Conservation (phyloP, 2,329 filamentous ascomycete species). For the Arthroderma uncinatum region DNA sequence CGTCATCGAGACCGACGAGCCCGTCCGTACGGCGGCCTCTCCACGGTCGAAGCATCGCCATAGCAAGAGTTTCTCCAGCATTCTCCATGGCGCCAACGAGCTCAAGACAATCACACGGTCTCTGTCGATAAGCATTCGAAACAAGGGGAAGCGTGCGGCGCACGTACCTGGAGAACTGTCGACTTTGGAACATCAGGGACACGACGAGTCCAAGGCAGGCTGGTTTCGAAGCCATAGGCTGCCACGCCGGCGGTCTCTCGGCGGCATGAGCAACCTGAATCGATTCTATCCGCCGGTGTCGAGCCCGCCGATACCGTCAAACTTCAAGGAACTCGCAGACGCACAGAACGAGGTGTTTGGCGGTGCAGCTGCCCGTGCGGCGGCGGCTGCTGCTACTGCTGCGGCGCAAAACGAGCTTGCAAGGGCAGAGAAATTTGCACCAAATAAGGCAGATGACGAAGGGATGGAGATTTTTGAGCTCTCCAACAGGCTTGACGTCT, state of each 20-base stretch:
- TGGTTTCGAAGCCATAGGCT: conserved; percentile 24
- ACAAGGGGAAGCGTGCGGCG: conserved; percentile 18
- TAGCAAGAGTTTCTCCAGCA: conserved; percentile 33
- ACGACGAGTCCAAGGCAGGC: conserved; percentile 17
- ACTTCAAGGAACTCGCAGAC: conserved; percentile 24
- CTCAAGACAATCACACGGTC: conserved; percentile 33
- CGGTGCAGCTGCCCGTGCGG: conserved; percentile 38
- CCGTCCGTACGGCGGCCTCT: background rate
- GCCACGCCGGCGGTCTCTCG: conserved; percentile 29
- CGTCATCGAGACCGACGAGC: background rate
- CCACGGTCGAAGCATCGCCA: conserved; percentile 9
- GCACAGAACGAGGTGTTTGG: conserved; percentile 31
- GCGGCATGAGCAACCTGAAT: conserved; percentile 26
- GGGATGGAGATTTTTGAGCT: conserved; percentile 18
- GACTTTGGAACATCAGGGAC: conserved; percentile 8
- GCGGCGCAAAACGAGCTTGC: conserved; percentile 40
- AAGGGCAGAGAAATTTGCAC: conserved; percentile 17
- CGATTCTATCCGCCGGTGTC: conserved; percentile 22
- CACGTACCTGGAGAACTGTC: conserved; percentile 2
- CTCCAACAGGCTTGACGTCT: conserved; percentile 17
- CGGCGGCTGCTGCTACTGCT: too few species aligned
- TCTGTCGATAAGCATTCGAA: conserved; percentile 31
- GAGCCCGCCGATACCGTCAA: conserved; percentile 2
- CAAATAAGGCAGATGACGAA: conserved; percentile 18
- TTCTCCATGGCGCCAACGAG: conserved; percentile 33